These are phyloP conservation scores for Cylindrotheca fusiformis DNA, from an alignment of 108 stramenopile species.

Conservation along the genomic window DNA sequence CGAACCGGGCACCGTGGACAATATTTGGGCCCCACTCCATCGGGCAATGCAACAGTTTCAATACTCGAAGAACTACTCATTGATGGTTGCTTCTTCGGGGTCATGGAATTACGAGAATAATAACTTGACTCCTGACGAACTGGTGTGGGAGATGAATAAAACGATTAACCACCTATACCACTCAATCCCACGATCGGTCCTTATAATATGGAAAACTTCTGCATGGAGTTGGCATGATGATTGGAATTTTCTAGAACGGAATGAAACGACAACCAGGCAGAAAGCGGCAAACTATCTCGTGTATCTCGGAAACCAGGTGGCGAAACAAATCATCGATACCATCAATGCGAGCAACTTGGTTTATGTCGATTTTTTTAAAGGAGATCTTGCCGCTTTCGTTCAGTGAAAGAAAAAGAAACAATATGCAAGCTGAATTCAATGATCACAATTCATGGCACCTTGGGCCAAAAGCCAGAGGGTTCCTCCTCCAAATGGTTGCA, in stretches of 20 bases:
- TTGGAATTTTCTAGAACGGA: neutral
- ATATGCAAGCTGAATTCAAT: neutral
- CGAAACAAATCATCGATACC: neutral
- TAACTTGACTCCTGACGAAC: neutral
- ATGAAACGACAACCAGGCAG: neutral
- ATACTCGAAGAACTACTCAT: neutral
- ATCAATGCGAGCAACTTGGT: neutral
- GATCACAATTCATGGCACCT: neutral
- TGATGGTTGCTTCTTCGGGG: neutral
- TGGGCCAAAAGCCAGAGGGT: neutral
- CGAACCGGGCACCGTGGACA: neutral
- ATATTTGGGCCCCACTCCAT: neutral
- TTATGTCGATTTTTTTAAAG: neutral
- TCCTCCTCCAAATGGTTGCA: neutral
- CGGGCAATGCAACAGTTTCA: neutral
- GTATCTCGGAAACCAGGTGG: neutral
- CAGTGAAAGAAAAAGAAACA: neutral
- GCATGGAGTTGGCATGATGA: neutral
- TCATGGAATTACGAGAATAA: neutral
- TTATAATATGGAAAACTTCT: neutral
- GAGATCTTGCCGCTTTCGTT: neutral
- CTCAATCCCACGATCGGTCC: neutral
- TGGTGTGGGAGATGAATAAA: neutral
- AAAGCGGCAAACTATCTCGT: neutral
- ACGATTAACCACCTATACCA: neutral